Evolutionary conservation across 108 stramenopile species (phyloP).

Genomic region (Cylindrotheca fusiformis): DNA sequence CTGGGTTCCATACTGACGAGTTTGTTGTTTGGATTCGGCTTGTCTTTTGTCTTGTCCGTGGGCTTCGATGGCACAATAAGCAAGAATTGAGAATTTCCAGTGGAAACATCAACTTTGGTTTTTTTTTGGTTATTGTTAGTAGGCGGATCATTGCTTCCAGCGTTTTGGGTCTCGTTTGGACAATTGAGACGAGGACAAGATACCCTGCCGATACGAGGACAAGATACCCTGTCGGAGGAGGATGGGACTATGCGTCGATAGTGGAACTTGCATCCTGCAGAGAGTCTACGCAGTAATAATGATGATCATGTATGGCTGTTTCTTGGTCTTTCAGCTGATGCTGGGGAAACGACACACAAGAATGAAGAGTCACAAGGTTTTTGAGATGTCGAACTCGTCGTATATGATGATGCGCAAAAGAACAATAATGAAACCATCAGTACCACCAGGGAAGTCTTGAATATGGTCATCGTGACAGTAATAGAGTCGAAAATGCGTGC

Average conservation of each 20-base stretch:
- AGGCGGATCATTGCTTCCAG: conserved; percentile 78
- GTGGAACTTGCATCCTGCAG: conserved; percentile 76
- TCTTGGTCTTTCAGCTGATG: conserved; percentile 73
- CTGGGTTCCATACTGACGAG: conserved; percentile 89
- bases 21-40: conserved; percentile 85
- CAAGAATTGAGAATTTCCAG: conserved; percentile 75
- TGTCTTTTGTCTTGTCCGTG: conserved; percentile 84
- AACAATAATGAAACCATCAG: too few relatives aligned
- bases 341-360: conserved; percentile 20
- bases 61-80: conserved; percentile 80
- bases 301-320: conserved; percentile 75
- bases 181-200: conserved; percentile 36
- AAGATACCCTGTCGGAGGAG: too few relatives aligned
- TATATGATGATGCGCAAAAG: too few relatives aligned
- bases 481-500: background rate
- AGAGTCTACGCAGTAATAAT: conserved; percentile 81
- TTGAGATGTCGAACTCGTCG: too few relatives aligned
- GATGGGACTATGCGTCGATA: too few relatives aligned
- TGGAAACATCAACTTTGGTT: conserved; percentile 74
- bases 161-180: conserved; percentile 62
- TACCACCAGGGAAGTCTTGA: too few relatives aligned
- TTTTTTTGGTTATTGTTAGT: conserved; percentile 70
- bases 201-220: too few relatives aligned
- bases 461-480: background rate
- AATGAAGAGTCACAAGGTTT: too few relatives aligned